Conservation (phyloP, 1,284 basidiomycete species). For the Crepidotus sp. region DNA sequence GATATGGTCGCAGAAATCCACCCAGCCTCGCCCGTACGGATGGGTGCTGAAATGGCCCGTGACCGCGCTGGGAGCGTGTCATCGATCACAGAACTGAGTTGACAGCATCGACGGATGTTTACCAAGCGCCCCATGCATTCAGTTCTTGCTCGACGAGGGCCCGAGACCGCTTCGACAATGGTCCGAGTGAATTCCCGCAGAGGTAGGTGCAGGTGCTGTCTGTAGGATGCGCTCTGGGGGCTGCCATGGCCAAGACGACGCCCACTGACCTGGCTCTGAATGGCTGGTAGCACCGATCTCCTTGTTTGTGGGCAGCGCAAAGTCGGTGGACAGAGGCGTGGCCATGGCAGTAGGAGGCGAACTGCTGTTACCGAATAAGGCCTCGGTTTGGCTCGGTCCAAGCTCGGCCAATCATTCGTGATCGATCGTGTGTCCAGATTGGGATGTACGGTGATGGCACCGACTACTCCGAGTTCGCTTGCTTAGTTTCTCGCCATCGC, state of each 20-base stretch:
- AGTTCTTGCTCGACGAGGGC: conserved; percentile 79
- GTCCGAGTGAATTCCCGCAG: conserved; percentile 93
- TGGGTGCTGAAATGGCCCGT: conserved; percentile 83
- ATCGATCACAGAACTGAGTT: conserved; percentile 14
- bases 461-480: background rate
- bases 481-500: background rate
- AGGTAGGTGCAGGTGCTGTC: conserved; percentile 72
- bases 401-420: too few relatives aligned
- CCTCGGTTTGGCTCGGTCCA: too few relatives aligned
- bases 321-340: conserved; percentile 33
- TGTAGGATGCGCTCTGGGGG: conserved; percentile 23
- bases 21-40: conserved; percentile 79
- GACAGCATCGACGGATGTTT: conserved; percentile 21
- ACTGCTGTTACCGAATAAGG: conserved; percentile 14
- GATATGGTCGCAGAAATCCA: conserved; percentile 66
- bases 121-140: conserved; percentile 81
- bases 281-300: conserved; percentile 42
- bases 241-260: background rate
- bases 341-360: conserved; percentile 17
- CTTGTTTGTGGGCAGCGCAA: conserved; percentile 53
- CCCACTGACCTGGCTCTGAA: conserved; percentile 29
- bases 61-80: conserved; percentile 57
- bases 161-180: conserved; percentile 68
- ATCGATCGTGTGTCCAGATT: background rate
- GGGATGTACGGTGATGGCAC: background rate